Evolutionary conservation across 768 basidiomycete species (phyloP).

Genomic region (Suillus spraguei): DNA sequence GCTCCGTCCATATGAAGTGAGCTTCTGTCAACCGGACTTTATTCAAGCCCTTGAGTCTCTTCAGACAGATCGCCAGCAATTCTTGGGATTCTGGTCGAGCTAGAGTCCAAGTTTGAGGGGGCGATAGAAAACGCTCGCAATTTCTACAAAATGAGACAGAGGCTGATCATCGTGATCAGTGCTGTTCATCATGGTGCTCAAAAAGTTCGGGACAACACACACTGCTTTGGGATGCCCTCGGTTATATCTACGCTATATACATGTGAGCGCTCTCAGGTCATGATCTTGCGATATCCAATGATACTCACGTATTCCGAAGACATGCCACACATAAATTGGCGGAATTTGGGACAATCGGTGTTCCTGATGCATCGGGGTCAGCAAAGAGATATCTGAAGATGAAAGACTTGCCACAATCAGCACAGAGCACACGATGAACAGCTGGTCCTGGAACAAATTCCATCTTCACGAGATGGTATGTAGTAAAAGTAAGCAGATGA

Average conservation of each 20-base stretch:
- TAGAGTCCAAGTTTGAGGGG: slow-evolving; percentile 84
- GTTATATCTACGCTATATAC: slow-evolving; percentile 86
- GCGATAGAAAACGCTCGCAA: slow-evolving; percentile 94
- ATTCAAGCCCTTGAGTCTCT: slow-evolving; percentile 90
- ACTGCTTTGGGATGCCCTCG: slow-evolving; percentile 96
- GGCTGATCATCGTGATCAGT: slow-evolving; percentile 45
- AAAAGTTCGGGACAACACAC: slow-evolving; percentile 38
- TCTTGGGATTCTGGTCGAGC: slow-evolving; percentile 92
- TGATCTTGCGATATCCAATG: not conserved
- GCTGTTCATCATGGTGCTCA: not conserved
- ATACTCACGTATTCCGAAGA: slow-evolving; percentile 78
- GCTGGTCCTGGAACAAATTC: slow-evolving; percentile 78
- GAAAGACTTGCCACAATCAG: slow-evolving; percentile 72
- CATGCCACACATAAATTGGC: slow-evolving; percentile 92
- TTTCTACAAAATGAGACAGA: slow-evolving; percentile 93
- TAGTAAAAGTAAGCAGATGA: not conserved
- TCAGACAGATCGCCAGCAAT: slow-evolving; percentile 90
- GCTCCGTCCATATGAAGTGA: slow-evolving; percentile 99
- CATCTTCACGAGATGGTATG: slow-evolving; percentile 44
- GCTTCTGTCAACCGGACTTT: slow-evolving; percentile 98
- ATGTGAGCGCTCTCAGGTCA: not conserved
- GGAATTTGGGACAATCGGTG: slow-evolving; percentile 87
- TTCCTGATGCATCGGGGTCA: slow-evolving; percentile 47
- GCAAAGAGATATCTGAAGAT: not conserved
- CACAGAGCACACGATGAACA: slow-evolving; percentile 83